Base-by-base conservation (phyloP, 129 eudicot genomes). In the Calendula officinalis region DNA sequence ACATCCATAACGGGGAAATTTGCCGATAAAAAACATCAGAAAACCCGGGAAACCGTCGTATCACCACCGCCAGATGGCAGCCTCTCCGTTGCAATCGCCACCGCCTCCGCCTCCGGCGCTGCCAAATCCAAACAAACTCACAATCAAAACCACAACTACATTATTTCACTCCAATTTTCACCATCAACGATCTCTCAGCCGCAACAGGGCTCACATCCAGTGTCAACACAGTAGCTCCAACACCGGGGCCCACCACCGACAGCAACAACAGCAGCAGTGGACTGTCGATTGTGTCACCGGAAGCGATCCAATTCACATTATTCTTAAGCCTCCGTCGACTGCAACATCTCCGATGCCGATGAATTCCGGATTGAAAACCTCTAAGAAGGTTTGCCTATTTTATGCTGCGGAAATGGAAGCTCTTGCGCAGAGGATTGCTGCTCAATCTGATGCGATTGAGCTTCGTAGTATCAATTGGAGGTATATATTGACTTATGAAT, bases 381-480 rank as follows among this genome's bases (percentile, higher is more conserved):
- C 79, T 0, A 92, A 92, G 67, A 88, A 83, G 71, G 87, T 92
- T 4, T 92, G 89, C 47, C 75, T 92, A 8, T 92, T 88, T 53
- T 79, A 88, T 65, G 83, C 91, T 39, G 75, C 89, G 5, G 96
- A 92, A 60, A 92, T 89, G 88, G 81, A 82, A 75, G 89, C 78
- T 22, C 86, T 92, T 5, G 99, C 99, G 13, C 69, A 75, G 46
- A 58, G 96, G 46, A 76, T 92, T 48, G 99, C 96, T 5, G 74
- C 96, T 4, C 82, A 88, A 12, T 86, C 96, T 10, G 99, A 92
- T 67, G 84, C 96, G 3, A 92, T 92, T 74, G 91, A 92, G 82
- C 96, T 92, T 9, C 89, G 99, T 11, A 68, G 80, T 74, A 88
- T 91, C 49, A 82, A 77, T 46, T 91, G 98, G 98, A 85, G 94